phyloP scores from a whole-genome alignment of 305 asterid species.

The Stenogyne calaminthoides region DNA sequence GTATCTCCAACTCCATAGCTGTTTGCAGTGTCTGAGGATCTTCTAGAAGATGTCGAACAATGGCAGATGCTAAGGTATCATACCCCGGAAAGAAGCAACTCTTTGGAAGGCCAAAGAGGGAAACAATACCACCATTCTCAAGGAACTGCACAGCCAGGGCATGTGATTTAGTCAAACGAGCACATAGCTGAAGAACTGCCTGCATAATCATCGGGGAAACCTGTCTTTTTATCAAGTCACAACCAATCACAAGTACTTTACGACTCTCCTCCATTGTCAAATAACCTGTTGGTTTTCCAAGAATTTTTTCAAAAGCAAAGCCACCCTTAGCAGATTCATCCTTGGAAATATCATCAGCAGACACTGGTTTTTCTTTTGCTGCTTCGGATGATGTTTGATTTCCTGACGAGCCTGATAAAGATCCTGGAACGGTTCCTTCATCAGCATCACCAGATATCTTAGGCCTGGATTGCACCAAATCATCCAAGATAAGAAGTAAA shows the following conservation, averaged over 20 bases:
- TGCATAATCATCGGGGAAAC: slow-evolving; percentile 92
- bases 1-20: slow-evolving; percentile 98
- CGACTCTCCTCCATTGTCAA: slow-evolving; percentile 82
- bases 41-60: slow-evolving; percentile 95
- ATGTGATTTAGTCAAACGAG: slow-evolving; percentile 93
- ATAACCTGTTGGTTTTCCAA: slow-evolving; percentile 92
- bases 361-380: slow-evolving; percentile 42
- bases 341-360: slow-evolving; percentile 42
- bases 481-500: slow-evolving; percentile 88
- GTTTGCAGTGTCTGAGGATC: slow-evolving; percentile 98
- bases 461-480: slow-evolving; percentile 80
- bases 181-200: slow-evolving; percentile 94
- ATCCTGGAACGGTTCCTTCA: slow-evolving; percentile 49
- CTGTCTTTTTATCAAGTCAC: slow-evolving; percentile 83
- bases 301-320: slow-evolving; percentile 59
- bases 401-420: slow-evolving; percentile 52
- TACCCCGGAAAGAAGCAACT: slow-evolving; percentile 94
- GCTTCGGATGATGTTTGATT: slow-evolving; percentile 62
- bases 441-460: slow-evolving; percentile 54
- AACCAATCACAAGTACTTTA: slow-evolving; percentile 68
- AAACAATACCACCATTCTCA: slow-evolving; percentile 83
- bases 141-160: slow-evolving; percentile 81
- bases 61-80: slow-evolving; percentile 92
- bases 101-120: slow-evolving; percentile 92
- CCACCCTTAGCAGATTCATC: slow-evolving; percentile 50